Conservation (phyloP, 1,284 basidiomycete species). For the Phellopilus nigrolimitatus region DNA sequence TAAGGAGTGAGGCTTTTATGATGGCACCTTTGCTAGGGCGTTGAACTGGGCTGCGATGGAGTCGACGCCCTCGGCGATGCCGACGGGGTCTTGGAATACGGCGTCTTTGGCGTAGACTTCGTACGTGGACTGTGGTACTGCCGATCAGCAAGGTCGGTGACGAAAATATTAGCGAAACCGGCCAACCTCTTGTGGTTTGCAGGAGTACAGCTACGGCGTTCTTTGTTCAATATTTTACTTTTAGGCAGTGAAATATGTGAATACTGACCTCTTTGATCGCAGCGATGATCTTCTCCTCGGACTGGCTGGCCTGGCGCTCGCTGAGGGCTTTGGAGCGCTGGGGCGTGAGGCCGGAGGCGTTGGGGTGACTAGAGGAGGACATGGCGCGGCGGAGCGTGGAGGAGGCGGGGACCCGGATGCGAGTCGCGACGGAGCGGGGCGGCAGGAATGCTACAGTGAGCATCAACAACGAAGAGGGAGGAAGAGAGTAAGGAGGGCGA, state of each 20-base stretch:
- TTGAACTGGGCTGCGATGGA: constrained; percentile 45
- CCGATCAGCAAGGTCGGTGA: neutral
- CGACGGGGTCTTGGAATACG: constrained; percentile 47
- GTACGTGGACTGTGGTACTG: constrained; percentile 35
- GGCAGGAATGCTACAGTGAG: constrained; percentile 21
- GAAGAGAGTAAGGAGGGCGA: neutral
- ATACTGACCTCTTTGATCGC: constrained; percentile 42
- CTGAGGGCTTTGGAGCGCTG: constrained; percentile 35
- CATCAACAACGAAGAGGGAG: constrained; percentile 10
- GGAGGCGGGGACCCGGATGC: constrained; percentile 13
- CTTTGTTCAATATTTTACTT: constrained; percentile 27
- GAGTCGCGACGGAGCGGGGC: constrained; percentile 7
- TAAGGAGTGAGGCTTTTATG: neutral
- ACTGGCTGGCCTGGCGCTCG: constrained; percentile 33
- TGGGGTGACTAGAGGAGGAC: constrained; percentile 29
- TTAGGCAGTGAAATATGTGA: neutral
- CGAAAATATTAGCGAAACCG: neutral
- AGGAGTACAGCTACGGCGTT: constrained; percentile 37
- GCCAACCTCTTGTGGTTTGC: constrained; percentile 36
- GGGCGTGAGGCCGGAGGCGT: constrained; percentile 40
- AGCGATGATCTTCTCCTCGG: constrained; percentile 37
- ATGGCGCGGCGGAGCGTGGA: constrained; percentile 24
- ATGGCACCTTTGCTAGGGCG: constrained; percentile 39
- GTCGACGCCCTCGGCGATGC: constrained; percentile 39
- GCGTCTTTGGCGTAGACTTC: constrained; percentile 40